These are phyloP conservation scores for Tilletia horrida DNA, from an alignment of 1,284 basidiomycete genomes.

Conservation along the genomic window DNA sequence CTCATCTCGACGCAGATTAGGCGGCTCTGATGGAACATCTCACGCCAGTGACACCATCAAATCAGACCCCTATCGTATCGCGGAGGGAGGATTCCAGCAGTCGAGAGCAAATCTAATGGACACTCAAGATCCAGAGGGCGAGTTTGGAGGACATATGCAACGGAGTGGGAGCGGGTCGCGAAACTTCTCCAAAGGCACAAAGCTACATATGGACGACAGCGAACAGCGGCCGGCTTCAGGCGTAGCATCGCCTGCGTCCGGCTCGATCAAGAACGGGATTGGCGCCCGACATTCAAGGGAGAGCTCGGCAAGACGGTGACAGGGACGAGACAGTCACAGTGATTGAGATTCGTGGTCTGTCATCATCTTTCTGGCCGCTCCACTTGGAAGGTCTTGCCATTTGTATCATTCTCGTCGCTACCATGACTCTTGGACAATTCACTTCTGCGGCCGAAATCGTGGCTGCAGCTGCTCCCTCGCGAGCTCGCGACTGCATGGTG, in stretches of 20 bases:
- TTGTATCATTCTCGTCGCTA: too few species aligned
- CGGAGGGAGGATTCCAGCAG: background rate
- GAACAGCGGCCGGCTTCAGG: slow-evolving; percentile 6
- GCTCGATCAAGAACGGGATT: background rate
- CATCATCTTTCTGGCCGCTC: too few species aligned
- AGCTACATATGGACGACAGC: slow-evolving; percentile 17
- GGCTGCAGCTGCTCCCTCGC: too few species aligned
- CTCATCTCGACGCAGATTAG: background rate
- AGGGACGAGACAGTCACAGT: too few species aligned
- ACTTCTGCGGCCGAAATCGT: too few species aligned
- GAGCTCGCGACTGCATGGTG: too few species aligned
- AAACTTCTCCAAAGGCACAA: background rate
- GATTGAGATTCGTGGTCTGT: too few species aligned
- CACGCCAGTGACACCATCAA: background rate
- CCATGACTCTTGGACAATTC: too few species aligned
- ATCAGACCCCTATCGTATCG: background rate
- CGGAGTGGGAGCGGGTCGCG: background rate
- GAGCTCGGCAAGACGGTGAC: background rate
- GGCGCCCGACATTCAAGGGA: background rate
- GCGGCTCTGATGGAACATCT: background rate
- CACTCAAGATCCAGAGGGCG: background rate
- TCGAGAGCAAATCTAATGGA: slow-evolving; percentile 13
- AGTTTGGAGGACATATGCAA: too few species aligned
- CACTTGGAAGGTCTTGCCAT: too few species aligned
- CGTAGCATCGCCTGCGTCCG: background rate